Conservation (phyloP, 2,329 filamentous ascomycete genomes). For the Chaetomiaceae sp. region DNA sequence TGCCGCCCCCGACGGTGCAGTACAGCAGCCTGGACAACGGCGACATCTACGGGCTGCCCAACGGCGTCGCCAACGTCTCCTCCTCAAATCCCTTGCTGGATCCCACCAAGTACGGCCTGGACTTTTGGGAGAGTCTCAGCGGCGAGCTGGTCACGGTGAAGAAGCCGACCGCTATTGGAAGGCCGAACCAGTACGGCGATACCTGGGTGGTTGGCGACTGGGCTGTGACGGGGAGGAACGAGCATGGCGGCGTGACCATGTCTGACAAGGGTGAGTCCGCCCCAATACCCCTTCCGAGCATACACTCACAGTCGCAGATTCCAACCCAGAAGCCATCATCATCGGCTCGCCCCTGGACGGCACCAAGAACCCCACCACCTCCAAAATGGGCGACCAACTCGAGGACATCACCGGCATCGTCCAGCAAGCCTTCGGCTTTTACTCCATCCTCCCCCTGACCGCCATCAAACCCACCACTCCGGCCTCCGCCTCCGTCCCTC, state of each 20-base stretch:
- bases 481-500: conserved; percentile 43
- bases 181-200: conserved; percentile 62
- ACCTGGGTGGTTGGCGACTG: conserved; percentile 66
- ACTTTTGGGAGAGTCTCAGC: conserved; percentile 68
- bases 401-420: conserved; percentile 66
- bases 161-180: conserved; percentile 51
- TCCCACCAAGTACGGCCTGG: conserved; percentile 59
- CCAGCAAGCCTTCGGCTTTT: conserved; percentile 63
- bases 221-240: conserved; percentile 58
- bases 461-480: conserved; percentile 46
- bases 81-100: conserved; percentile 56
- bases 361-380: conserved; percentile 52
- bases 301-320: conserved; percentile 39
- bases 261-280: conserved; percentile 43
- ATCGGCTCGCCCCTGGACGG: conserved; percentile 64
- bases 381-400: conserved; percentile 61
- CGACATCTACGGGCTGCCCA: conserved; percentile 61
- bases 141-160: conserved; percentile 64
- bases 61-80: conserved; percentile 55
- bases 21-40: conserved; percentile 61
- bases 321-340: conserved; percentile 65
- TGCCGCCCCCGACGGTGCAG: conserved; percentile 55
- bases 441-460: conserved; percentile 62
- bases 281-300: not conserved
- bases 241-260: conserved; percentile 61